Base-by-base conservation (phyloP, 352 stramenopile species). In the Phytopythium cucurbitacearum region DNA sequence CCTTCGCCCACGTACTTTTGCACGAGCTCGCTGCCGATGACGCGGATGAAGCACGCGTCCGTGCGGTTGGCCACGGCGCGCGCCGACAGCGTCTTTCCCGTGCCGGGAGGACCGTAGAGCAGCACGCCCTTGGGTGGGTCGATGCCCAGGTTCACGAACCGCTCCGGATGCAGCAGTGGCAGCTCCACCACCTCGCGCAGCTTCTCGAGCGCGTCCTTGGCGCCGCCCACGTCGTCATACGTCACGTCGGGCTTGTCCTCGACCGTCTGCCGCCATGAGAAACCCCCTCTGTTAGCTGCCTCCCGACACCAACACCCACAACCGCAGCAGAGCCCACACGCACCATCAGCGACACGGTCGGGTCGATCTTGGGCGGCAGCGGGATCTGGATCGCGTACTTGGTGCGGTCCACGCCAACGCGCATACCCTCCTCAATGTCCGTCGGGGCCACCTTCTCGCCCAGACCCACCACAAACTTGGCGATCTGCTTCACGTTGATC, bases 401-500 rank as follows among this genome's bases (percentile, higher is more conserved):
- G 48, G 90, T 96, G 54, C 91, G 82, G 64, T 99, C 96, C n/a
- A 99, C 96, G 40, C 96, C 97, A 0, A 99, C 97, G 51, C 97
- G 91, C 97, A 99, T 99, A 10, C 97, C 96, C 63, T 99, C 97
- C 73, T 99, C 97, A 58, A 99, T 98, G 64, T 99, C 97, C 11
- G 97, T 99, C 1, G 97, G 96, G 3, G 97, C 96, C 0, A 99
- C 97, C 69, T 99, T 99, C 60, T 99, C 96, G 40, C 96, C 97
- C 0, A 99, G 69, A 4, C 94, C 96, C 11, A 99, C 97, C 13
- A 99, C 97, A 68, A 99, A 99, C 77, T 99, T 99, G 59, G 97
- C 97, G 80, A 99, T 99, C 76, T 99, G 97, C 70, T 99, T 98
- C 60, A 99, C 94, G 72, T 99, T 99, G 65, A 99, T 99, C 48